Percentiles rank a stretch among this genome's conserved stretches.
These are phyloP conservation scores for Fraxinus sp. DNA, from an alignment of 305 asterid genomes.

Conservation along the genomic window DNA sequence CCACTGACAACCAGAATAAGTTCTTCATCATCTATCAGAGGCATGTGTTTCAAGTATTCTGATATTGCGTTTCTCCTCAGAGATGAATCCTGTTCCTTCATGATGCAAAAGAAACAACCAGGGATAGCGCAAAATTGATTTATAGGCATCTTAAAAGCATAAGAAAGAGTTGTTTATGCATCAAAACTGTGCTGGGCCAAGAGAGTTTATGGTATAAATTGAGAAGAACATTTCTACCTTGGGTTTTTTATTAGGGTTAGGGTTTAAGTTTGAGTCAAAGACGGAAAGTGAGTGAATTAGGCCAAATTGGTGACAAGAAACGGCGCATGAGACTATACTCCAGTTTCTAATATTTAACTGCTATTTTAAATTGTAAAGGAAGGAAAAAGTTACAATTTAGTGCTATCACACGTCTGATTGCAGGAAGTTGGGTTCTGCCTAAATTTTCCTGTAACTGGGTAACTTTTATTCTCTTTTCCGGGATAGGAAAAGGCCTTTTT, in stretches of 20 bases:
- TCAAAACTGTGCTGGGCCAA: background rate
- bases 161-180: background rate
- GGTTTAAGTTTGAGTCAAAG: constrained; percentile 1
- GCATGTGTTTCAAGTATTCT: constrained; percentile 40
- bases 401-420: constrained; percentile 19
- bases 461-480: constrained; percentile 19
- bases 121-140: constrained; percentile 30
- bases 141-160: constrained; percentile 30
- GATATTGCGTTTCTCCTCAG: constrained; percentile 34
- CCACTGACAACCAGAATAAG: constrained; percentile 63
- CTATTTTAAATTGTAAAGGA: background rate
- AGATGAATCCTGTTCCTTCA: constrained; percentile 52
- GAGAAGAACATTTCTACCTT: background rate
- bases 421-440: constrained; percentile 35
- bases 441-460: constrained; percentile 20
- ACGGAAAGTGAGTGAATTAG: constrained; percentile 26
- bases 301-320: constrained; percentile 29
- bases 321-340: constrained; percentile 33
- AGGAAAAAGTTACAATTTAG: constrained; percentile 2
- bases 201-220: background rate
- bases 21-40: constrained; percentile 48
- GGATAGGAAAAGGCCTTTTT: constrained; percentile 7
- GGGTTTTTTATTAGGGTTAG: constrained; percentile 26
- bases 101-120: constrained; percentile 69
- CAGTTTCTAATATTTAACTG: background rate